Base-by-base conservation (phyloP, 768 basidiomycete genomes). In the Auriscalpium vulgare region DNA sequence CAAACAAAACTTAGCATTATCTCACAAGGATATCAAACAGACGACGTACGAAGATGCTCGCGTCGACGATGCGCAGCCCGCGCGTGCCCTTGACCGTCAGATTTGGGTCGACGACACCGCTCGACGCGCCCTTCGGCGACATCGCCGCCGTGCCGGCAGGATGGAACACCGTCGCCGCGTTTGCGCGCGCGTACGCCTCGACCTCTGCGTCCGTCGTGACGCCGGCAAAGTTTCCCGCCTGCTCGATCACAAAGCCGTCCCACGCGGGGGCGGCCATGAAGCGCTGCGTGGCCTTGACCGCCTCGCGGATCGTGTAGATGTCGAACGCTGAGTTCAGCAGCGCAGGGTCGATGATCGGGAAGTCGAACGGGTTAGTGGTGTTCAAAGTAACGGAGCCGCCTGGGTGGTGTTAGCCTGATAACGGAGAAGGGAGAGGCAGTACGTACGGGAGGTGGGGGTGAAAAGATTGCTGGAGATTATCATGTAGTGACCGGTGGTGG, bases 31-130 rank as follows among this genome's bases (percentile, higher is more conserved):
- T 13, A 14, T 29, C 14, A 3, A 37, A 47, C 35, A 7, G 29
- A 29, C 5, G 29, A 47, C 57, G 44, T 38, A 54, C 48, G 35
- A 58, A 35, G 23, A 55, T 38, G 29, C 57, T 58, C 34, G 52
- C 47, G 19, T 58, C 57, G 11, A 58, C 57, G 29, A 58, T 29
- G 19, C 57, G 47, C 36, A 55, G 45, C 8, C 54, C 57, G 11
- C 44, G 36, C 14, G 53, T 54, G 10, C 43, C 53, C 52, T 58
- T 58, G 14, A 58, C 48, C 13, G 57, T 58, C 47, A 54, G 17
- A 34, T 54, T 37, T 37, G 68, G 66, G 60, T 76, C 74, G 50
- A 80, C 75, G 7, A 78, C 78, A 43, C 78, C 79, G 34, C 54
- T 34, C 34, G 38, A 46, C 16, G 59, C 58, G 10, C 59, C 63